Conservation (phyloP, 2,329 filamentous ascomycete genomes). For the Epichloe amarillans region DNA sequence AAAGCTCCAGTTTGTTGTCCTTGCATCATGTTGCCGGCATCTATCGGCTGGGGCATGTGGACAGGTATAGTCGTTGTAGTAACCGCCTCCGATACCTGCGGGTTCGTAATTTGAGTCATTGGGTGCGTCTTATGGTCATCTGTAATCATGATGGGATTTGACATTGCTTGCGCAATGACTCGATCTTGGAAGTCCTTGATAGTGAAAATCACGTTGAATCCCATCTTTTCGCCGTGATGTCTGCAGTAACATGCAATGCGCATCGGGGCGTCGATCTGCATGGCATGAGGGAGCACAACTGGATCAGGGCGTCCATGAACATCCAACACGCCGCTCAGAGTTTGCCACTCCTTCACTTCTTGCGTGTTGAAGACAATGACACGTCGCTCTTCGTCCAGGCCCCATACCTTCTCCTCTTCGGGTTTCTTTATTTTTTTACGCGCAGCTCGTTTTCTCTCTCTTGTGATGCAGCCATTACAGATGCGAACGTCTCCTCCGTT, state of each 20-base stretch:
- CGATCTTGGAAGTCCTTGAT: conserved; percentile 69
- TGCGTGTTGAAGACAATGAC: conserved; percentile 87
- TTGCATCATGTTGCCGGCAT: conserved; percentile 20
- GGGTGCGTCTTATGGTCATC: conserved; percentile 88
- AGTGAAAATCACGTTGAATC: conserved; percentile 89
- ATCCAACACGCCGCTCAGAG: conserved; percentile 38
- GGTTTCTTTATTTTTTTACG: conserved; percentile 83
- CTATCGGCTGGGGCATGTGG: conserved; percentile 9
- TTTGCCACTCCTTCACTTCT: conserved; percentile 74
- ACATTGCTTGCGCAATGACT: conserved; percentile 72
- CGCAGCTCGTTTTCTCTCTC: conserved; percentile 81
- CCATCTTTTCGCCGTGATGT: conserved; percentile 85
- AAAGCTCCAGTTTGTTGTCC: conserved; percentile 28
- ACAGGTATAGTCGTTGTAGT: conserved; percentile 12
- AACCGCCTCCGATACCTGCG: conserved; percentile 16
- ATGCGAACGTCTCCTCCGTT: conserved; percentile 93
- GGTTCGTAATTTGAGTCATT: conserved; percentile 15
- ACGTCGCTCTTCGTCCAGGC: conserved; percentile 62
- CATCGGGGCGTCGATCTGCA: conserved; percentile 80
- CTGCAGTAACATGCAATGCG: conserved; percentile 94
- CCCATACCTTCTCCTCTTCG: conserved; percentile 83
- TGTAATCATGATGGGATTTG: conserved; percentile 87
- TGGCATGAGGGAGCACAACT: conserved; percentile 42
- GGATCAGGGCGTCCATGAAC: conserved; percentile 30
- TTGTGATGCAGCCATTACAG: conserved; percentile 78